Evolutionary conservation across 306 rosid genomes (phyloP).

Genomic region (Sicyos edulis): DNA sequence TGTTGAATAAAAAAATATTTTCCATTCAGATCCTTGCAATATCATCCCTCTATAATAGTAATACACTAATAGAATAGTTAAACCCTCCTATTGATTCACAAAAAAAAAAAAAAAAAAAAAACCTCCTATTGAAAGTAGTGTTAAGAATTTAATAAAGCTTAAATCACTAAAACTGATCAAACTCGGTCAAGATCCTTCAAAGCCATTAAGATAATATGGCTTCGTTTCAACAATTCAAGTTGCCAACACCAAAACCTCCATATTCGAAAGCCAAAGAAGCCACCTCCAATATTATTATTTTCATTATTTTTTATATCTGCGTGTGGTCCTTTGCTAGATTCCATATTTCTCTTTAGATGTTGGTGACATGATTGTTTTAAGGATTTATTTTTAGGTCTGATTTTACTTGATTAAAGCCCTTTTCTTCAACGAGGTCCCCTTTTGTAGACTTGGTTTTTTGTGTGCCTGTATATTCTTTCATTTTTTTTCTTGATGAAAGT

Average conservation of each 20-base stretch:
- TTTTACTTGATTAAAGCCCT: too few species aligned
- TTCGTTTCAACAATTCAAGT: background rate
- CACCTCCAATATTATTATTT: background rate
- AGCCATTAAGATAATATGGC: background rate
- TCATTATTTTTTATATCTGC: too few species aligned
- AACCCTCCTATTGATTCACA: background rate
- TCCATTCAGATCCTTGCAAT: background rate
- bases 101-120: background rate
- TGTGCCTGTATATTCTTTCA: too few species aligned
- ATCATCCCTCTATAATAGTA: background rate
- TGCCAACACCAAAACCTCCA: background rate
- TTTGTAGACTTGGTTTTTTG: too few species aligned
- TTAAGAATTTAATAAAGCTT: background rate
- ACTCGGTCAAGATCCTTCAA: background rate
- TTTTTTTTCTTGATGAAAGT: too few species aligned
- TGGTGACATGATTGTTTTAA: too few species aligned
- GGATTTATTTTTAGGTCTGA: too few species aligned
- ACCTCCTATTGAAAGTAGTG: too few species aligned
- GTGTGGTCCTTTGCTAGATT: too few species aligned
- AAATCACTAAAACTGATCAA: background rate
- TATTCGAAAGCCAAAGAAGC: constrained; percentile 1
- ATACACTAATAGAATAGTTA: background rate
- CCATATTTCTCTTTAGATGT: too few species aligned
- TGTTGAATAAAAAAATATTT: too few species aligned
- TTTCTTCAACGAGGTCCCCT: too few species aligned